Evolutionary conservation across 2,329 filamentous ascomycete genomes (phyloP), one percentile per base, ranked within the genome.

Genomic region (Fusarium fujikuroi): DNA sequence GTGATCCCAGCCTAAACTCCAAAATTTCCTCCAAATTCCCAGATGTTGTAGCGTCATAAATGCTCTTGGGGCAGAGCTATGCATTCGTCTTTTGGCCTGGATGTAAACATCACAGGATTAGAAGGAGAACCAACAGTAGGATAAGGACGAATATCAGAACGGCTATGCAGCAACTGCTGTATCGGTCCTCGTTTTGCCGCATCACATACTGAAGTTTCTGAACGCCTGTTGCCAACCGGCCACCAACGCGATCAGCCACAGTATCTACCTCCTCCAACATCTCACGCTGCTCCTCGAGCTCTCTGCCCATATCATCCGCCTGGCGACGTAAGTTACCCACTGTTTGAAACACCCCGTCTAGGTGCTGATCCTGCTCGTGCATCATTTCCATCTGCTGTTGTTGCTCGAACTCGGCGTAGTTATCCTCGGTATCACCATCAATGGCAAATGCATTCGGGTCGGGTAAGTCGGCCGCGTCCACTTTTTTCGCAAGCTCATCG

Each of bases 231-330:
- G 94, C 91, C 78, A 99, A 83, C 80, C 96, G 92, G 3, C 94
- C 93, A 19, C 94, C 93, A 3, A 99, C 95, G 39, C 95, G 88
- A 81, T 98, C 95, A 8, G 94, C 94, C 63, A 97, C 86, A 36
- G 87, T 89, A 82, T 98, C 95, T 44, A 97, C 92, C 59, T 93
- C 91, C 72, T 96, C 92, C 64, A 99, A 87, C 89, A 98, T 92
- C 81, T 95, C 93, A 28, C 88, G 89, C 86, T 99, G 96, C 84
- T 99, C 96, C 83, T 98, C 97, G 50, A 99, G 86, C 85, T 99
- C 96, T 64, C 95, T 87, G 3, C 96, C 95, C 95, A 99, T 99
- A 76, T 95, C 93, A 82, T 97, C 92, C 4, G 96, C 97, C 86
- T 98, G 96, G 79, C 92, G 88, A 63, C 95, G 87, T 79, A 99